Percentiles rank a stretch among this genome's conserved stretches.
phyloP scores from a whole-genome alignment of 2,329 filamentous ascomycete genomes.

The Fusarium abutilonis region DNA sequence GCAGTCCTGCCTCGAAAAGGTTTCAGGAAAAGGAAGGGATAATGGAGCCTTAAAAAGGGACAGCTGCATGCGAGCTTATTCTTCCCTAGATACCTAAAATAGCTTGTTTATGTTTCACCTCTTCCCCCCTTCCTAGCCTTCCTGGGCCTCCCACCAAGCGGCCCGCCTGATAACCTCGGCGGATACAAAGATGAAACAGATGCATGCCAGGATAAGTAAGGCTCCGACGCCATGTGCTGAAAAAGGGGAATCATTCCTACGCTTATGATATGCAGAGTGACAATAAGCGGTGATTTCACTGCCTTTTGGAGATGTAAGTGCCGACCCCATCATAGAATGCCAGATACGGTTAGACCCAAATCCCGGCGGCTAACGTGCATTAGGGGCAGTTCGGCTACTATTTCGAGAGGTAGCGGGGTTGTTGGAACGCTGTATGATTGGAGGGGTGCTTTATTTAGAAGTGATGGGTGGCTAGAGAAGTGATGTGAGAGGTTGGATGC shows the following conservation, averaged over 20 bases:
- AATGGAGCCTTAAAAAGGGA: conserved; percentile 23
- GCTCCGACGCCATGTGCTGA: background rate
- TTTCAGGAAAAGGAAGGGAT: conserved; percentile 10
- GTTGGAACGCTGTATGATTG: conserved; percentile 21
- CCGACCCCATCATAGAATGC: background rate
- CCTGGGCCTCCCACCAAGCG: conserved; percentile 3
- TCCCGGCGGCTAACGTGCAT: conserved; percentile 43
- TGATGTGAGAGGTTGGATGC: conserved; percentile 30
- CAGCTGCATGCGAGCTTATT: conserved; percentile 23
- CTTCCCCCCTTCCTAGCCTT: no score
- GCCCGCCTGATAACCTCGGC: conserved; percentile 16
- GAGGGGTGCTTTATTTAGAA: conserved; percentile 37
- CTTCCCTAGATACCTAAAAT: conserved; percentile 22
- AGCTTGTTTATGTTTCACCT: conserved; percentile 33
- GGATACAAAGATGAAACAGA: conserved; percentile 30
- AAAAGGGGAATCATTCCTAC: background rate
- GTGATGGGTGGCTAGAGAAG: conserved; percentile 18
- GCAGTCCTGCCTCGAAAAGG: conserved; percentile 18
- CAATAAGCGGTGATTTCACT: conserved; percentile 18
- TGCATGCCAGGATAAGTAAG: conserved; percentile 17
- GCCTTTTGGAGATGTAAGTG: conserved; percentile 8
- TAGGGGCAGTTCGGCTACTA: conserved; percentile 36
- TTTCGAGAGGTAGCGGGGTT: conserved; percentile 30
- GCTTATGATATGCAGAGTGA: background rate
- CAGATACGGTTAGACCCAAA: background rate